Conservation (phyloP, 1,139 yeast species). For the Saccharomycopsis hybrid region DNA sequence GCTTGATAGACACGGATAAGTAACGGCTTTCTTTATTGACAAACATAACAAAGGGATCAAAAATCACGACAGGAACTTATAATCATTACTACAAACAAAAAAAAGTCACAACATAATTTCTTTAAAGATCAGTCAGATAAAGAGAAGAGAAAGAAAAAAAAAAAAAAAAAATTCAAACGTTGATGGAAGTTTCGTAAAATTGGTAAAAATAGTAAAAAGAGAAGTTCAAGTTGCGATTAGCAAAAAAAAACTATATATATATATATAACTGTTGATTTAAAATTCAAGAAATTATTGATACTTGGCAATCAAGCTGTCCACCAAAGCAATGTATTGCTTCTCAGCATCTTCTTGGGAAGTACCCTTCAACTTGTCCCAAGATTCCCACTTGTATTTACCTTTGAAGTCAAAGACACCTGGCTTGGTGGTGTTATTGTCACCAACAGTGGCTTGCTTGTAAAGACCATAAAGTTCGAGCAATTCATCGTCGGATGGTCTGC, state of each 20-base stretch:
- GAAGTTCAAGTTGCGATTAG: too few relatives aligned
- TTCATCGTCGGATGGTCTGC: slow-evolving; percentile 83
- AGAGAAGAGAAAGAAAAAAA: background rate
- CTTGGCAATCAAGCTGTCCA: slow-evolving; percentile 57
- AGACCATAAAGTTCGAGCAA: slow-evolving; percentile 78
- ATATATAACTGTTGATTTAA: too few relatives aligned
- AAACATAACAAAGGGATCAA: too few relatives aligned
- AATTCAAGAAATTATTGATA: slow-evolving; percentile 25
- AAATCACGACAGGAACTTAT: too few relatives aligned
- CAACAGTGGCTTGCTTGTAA: slow-evolving; percentile 94
- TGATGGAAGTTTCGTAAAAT: too few relatives aligned
- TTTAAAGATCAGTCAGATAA: background rate
- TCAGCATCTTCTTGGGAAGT: slow-evolving; percentile 88
- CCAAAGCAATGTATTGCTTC: slow-evolving; percentile 69
- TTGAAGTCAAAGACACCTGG: slow-evolving; percentile 87
- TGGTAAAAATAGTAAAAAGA: too few relatives aligned
- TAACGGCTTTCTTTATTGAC: too few relatives aligned
- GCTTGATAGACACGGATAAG: too few relatives aligned
- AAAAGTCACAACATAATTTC: too few relatives aligned
- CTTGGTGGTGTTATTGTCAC: slow-evolving; percentile 81
- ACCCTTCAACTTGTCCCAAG: slow-evolving; percentile 90
- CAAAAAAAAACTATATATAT: too few relatives aligned
- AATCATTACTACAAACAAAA: too few relatives aligned
- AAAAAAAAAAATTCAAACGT: background rate
- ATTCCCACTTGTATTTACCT: slow-evolving; percentile 96